Evolutionary conservation across 169 alveolate genomes (phyloP), one percentile per base, ranked within the genome.

Genomic region (Cyclospora cayetanensis): DNA sequence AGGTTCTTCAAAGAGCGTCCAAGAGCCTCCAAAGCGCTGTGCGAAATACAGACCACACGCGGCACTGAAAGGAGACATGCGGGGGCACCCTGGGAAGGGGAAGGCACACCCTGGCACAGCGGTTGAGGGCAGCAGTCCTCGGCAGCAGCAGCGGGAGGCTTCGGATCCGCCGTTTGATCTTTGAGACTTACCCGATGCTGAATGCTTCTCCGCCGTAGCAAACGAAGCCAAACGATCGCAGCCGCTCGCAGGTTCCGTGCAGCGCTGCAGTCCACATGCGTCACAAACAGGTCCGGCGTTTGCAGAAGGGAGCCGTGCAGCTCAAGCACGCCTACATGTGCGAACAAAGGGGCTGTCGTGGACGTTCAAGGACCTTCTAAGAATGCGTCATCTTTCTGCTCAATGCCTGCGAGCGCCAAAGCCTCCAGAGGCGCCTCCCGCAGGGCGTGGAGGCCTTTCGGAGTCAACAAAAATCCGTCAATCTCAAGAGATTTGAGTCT

Each of bases 371-470:
- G 34, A 70, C 82, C 82, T 70, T 70, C 82, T 34, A 70, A 34
- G 39, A 70, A 70, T 22, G 82, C 55, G 31, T 70, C 82, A 37
- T 70, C 82, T 34, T 70, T 70, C 4, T 46, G 25, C 11, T 70
- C 82, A 3, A 70, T 70, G 0, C 82, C 82, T 35, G 82, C 82
- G 9, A 70, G 11, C 22, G 82, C 82, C 35, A 70, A 53, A 53
- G 50, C 53, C 31, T 70, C 82, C 82, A 70, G 39, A 53, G 82
- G 82, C 55, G 82, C 82, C 82, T 53, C 82, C 82, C 39, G 1
- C 20, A 70, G 82, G 82, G 82, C 82, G 35, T 25, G 12, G 18
- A 70, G 31, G 29, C 82, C 82, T 34, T 35, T 25, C 15, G 82
- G 82, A 31, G 82, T 70, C 39, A 70, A 25, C 18, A 70, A 34